phyloP scores from a whole-genome alignment of 2,329 filamentous ascomycete genomes.

The Graphium sp. region DNA sequence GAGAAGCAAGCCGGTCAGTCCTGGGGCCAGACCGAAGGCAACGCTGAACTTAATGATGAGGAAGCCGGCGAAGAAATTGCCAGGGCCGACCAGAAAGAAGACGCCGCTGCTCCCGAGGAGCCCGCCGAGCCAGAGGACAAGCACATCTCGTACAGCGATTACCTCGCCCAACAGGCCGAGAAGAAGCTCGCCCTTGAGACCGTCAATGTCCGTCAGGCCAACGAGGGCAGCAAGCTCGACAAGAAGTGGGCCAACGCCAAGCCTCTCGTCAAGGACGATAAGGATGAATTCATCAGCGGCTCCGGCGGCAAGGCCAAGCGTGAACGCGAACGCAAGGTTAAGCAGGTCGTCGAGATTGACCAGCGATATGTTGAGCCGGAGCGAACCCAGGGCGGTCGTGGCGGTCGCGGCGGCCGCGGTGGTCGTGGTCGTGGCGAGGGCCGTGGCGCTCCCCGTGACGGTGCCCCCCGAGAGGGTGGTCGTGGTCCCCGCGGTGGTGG shows the following conservation, averaged over 20 bases:
- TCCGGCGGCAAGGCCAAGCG: slow-evolving; percentile 63
- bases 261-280: slow-evolving; percentile 45
- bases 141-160: slow-evolving; percentile 78
- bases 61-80: slow-evolving; percentile 82
- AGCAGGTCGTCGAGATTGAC: slow-evolving; percentile 80
- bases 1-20: slow-evolving; percentile 79
- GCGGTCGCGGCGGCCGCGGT: slow-evolving; percentile 33
- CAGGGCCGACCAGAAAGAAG: slow-evolving; percentile 60
- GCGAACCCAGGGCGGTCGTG: slow-evolving; percentile 36
- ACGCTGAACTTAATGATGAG: slow-evolving; percentile 80
- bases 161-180: slow-evolving; percentile 54
- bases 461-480: slow-evolving; percentile 25
- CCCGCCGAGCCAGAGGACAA: slow-evolving; percentile 62
- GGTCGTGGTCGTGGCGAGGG: slow-evolving; percentile 31
- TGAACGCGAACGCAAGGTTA: slow-evolving; percentile 82
- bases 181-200: slow-evolving; percentile 59
- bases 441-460: slow-evolving; percentile 29
- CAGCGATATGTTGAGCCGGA: slow-evolving; percentile 62
- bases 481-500: slow-evolving; percentile 22
- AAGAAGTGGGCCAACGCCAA: slow-evolving; percentile 91
- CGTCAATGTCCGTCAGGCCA: slow-evolving; percentile 69
- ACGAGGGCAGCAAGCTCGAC: slow-evolving; percentile 75
- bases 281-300: slow-evolving; percentile 62
- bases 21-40: slow-evolving; percentile 73
- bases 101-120: slow-evolving; percentile 25